These are phyloP conservation scores for Parathielavia hyrcaniae DNA, from an alignment of 495 filamentous ascomycete species.

Conservation along the genomic window DNA sequence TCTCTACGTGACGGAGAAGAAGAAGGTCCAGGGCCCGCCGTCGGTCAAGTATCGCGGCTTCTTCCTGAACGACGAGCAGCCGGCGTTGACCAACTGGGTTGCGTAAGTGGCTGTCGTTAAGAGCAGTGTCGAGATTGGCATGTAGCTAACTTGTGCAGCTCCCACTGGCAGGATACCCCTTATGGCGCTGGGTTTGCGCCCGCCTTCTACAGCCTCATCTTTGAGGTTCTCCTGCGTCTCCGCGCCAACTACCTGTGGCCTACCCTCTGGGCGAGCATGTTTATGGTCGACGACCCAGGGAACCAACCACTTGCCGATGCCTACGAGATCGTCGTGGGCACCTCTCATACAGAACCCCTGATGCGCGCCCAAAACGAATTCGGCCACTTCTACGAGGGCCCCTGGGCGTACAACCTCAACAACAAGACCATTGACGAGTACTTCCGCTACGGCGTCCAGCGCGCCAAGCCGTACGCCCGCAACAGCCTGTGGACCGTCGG, in stretches of 20 bases:
- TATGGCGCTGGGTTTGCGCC: constrained; percentile 57
- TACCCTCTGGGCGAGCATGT: constrained; percentile 63
- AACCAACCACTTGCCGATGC: constrained; percentile 65
- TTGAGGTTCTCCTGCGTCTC: constrained; percentile 63
- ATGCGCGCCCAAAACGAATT: constrained; percentile 67
- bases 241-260: constrained; percentile 74
- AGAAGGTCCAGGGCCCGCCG: constrained; percentile 55
- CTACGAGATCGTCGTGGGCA: constrained; percentile 65
- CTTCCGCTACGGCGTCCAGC: constrained; percentile 59
- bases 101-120: constrained; percentile 27
- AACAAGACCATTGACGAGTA: constrained; percentile 58
- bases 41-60: constrained; percentile 70
- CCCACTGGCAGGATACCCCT: constrained; percentile 35
- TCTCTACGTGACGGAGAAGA: constrained; percentile 49
- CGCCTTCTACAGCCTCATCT: constrained; percentile 62
- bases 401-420: constrained; percentile 65
- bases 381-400: constrained; percentile 48
- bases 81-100: constrained; percentile 65
- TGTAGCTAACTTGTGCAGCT: constrained; percentile 5
- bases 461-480: constrained; percentile 58
- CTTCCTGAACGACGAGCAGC: constrained; percentile 75
- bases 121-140: background rate
- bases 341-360: constrained; percentile 70
- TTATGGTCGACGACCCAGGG: constrained; percentile 60
- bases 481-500: constrained; percentile 61